These are phyloP conservation scores for Jasminum sambac DNA, from an alignment of 257 asterid genomes.

Conservation along the genomic window DNA sequence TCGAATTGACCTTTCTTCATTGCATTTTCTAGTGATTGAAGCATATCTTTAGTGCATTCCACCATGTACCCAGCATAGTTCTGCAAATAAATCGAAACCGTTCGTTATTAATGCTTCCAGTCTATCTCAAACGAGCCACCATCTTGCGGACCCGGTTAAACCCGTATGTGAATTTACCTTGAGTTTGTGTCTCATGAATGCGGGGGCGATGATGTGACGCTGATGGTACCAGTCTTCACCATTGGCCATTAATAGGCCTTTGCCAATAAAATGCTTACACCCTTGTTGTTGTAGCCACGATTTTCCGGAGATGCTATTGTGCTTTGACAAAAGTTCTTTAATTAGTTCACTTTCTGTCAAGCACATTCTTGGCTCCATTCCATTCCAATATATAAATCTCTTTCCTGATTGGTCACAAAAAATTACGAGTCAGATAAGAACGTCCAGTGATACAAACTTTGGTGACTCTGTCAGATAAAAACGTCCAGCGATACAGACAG, in stretches of 20 bases:
- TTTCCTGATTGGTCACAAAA: conserved; percentile 45
- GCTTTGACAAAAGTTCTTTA: conserved; percentile 65
- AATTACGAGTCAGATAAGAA: background rate
- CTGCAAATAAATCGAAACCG: conserved; percentile 29
- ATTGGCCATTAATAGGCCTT: conserved; percentile 89
- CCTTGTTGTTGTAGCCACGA: conserved; percentile 93
- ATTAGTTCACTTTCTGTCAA: conserved; percentile 62
- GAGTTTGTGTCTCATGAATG: conserved; percentile 79
- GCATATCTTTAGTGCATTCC: conserved; percentile 68
- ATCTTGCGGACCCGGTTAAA: too few species aligned
- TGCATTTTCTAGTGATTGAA: conserved; percentile 40
- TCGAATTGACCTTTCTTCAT: conserved; percentile 48
- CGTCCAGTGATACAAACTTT: background rate
- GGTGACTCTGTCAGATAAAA: too few species aligned
- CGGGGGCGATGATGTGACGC: conserved; percentile 88
- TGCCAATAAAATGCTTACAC: conserved; percentile 76
- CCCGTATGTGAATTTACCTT: too few species aligned
- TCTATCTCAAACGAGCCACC: background rate
- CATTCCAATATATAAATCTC: conserved; percentile 79
- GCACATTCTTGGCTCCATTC: conserved; percentile 84
- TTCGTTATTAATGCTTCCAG: background rate
- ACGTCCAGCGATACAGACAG: background rate
- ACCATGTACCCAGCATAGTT: conserved; percentile 82
- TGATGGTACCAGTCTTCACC: conserved; percentile 88
- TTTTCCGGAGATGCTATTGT: conserved; percentile 68